These are phyloP conservation scores for Balamuthia mandrillaris DNA, from an alignment of 208 protist genomes.

Conservation along the genomic window DNA sequence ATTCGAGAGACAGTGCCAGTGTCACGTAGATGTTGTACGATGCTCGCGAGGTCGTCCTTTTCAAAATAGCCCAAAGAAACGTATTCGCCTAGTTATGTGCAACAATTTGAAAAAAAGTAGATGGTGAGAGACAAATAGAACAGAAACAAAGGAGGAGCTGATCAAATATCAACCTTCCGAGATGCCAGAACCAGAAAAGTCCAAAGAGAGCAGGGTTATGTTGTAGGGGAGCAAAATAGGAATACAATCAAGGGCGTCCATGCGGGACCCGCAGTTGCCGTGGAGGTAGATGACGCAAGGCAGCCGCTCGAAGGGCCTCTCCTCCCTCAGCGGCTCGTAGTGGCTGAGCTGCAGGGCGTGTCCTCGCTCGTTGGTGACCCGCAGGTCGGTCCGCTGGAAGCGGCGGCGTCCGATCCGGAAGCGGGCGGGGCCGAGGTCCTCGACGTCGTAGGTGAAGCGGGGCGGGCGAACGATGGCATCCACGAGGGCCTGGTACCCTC, in stretches of 20 bases:
- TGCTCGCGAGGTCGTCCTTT: slow-evolving; percentile 83
- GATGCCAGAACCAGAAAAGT: slow-evolving; percentile 85
- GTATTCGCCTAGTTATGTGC: slow-evolving; percentile 89
- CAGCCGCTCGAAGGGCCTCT: neutral
- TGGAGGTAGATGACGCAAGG: slow-evolving; percentile 43
- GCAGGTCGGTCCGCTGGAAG: slow-evolving; percentile 6
- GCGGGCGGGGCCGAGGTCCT: neutral
- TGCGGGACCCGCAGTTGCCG: slow-evolving; percentile 63
- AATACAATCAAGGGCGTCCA: slow-evolving; percentile 58
- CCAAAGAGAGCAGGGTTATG: slow-evolving; percentile 86
- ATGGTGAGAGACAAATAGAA: neutral
- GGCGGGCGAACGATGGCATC: slow-evolving; percentile 37
- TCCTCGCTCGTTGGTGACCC: neutral
- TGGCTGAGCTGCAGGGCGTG: neutral
- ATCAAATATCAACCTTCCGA: no score
- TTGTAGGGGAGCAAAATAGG: slow-evolving; percentile 75
- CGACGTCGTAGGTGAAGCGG: neutral
- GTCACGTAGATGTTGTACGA: slow-evolving; percentile 79
- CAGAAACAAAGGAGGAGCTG: no score
- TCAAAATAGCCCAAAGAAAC: slow-evolving; percentile 92
- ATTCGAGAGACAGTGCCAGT: slow-evolving; percentile 45
- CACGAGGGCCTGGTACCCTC: slow-evolving; percentile 6
- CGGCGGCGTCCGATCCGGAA: neutral
- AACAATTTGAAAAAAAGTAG: neutral
- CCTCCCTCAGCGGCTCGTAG: neutral